These are phyloP conservation scores for Helianthus tuberosus DNA, from an alignment of 129 eudicot species.

Conservation along the genomic window DNA sequence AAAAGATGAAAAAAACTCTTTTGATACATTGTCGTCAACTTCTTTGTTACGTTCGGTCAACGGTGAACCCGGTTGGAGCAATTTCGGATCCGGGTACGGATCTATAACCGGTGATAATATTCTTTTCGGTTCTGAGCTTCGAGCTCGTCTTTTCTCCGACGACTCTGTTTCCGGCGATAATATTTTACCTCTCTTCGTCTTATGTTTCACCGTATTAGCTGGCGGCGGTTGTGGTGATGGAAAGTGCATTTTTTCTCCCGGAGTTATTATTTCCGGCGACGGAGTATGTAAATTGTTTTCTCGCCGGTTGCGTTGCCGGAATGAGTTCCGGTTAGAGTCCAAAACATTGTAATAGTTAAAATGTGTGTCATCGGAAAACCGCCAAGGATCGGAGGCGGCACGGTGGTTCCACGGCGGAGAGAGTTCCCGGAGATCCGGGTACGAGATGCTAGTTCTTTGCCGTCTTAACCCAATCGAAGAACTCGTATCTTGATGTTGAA, in stretches of 20 bases:
- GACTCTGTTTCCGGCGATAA: conserved; percentile 24
- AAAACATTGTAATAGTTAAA: conserved; percentile 37
- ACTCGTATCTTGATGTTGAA: conserved; percentile 26
- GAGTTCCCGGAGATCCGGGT: conserved; percentile 82
- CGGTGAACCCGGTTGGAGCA: conserved; percentile 40
- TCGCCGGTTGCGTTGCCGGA: conserved; percentile 49
- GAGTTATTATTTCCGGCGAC: too few species aligned
- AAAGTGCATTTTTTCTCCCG: conserved; percentile 10
- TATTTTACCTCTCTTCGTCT: conserved; percentile 22
- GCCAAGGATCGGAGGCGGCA: conserved; percentile 47
- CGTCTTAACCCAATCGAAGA: conserved; percentile 44
- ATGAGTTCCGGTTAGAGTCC: conserved; percentile 39
- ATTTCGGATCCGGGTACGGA: conserved; percentile 42
- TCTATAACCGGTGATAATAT: conserved; percentile 23
- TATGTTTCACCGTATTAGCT: conserved; percentile 14
- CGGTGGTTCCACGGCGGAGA: conserved; percentile 42
- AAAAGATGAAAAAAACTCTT: conserved; percentile 57
- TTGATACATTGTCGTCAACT: conserved; percentile 40
- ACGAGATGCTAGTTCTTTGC: conserved; percentile 60
- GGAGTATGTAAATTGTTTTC: conserved; percentile 26
- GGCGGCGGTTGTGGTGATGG: conserved; percentile 27
- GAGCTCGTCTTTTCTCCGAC: conserved; percentile 38
- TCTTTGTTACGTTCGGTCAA: conserved; percentile 34
- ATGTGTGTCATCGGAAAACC: conserved; percentile 64
- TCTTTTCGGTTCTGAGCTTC: conserved; percentile 37